Base-by-base conservation (phyloP, 192 early-diverging fungal genomes). In the Entomortierella parvispora region DNA sequence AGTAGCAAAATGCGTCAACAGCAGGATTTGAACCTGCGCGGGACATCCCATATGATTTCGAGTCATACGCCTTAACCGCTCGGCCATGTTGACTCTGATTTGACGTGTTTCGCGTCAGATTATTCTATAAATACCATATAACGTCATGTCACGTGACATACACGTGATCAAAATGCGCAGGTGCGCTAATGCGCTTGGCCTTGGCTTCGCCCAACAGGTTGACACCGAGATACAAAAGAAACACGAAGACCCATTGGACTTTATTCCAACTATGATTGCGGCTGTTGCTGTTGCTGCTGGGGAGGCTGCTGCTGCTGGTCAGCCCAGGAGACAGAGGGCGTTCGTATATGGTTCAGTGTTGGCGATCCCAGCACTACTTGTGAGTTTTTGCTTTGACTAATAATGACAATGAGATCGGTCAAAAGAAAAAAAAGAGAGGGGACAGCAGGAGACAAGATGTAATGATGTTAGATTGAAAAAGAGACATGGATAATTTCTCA, bases 1-100 rank as follows among this genome's bases (percentile, higher is more conserved):
- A n/a, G n/a, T n/a, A n/a, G n/a, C n/a, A n/a, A n/a, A 40, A 9
- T 5, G 51, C 75, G 75, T 63, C 75, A 69, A 62, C 75, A 62
- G 67, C 75, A 78, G 75, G 75, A 78, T 78, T 78, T 78, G 75
- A 78, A 78, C 75, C 75, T 78, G 75, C 67, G 75, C 75, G 66
- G 66, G 75, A 78, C 28, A 62, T 29, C 75, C 66, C 66, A 78
- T 78, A 61, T 63, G 75, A 69, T 78, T 78, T 78, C 75, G 67
- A 78, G 75, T 68, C 74, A 62, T 60, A 77, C 74, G 65, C 74
- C 74, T 77, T 77, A 77, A 77, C n/a, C 5, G 37, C 12, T 40
- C 7, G 12, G 37, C 37, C n/a, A n/a, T n/a, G n/a, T n/a, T n/a
- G n/a, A n/a, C n/a, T n/a, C n/a, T n/a, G n/a, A n/a, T n/a, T n/a